Evolutionary conservation across 2,329 filamentous ascomycete species (phyloP).

Genomic region (Penicillium sp.): DNA sequence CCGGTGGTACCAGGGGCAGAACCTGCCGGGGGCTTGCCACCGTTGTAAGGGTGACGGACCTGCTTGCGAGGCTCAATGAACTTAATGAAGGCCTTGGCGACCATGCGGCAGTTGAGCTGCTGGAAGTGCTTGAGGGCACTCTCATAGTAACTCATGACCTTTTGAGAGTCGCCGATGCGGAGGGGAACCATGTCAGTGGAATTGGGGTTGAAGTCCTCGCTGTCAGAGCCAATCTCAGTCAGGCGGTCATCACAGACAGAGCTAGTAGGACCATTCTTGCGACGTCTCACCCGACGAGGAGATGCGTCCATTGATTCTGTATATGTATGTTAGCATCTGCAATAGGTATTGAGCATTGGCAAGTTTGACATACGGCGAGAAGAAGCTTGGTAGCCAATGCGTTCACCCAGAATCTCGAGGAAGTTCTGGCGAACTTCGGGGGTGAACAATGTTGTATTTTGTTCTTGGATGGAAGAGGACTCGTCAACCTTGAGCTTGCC

Average conservation of each 20-base stretch:
- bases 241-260: constrained; percentile 19
- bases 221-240: constrained; percentile 23
- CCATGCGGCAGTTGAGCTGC: constrained; percentile 45
- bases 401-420: constrained; percentile 33
- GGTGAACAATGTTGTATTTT: constrained; percentile 32
- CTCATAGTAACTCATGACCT: constrained; percentile 41
- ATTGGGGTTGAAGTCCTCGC: constrained; percentile 22
- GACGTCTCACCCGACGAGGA: constrained; percentile 31
- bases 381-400: constrained; percentile 28
- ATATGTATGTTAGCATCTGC: constrained; percentile 1
- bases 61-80: constrained; percentile 49
- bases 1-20: constrained; percentile 38
- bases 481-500: constrained; percentile 34
- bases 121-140: constrained; percentile 43
- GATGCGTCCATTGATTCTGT: constrained; percentile 19
- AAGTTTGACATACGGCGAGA: constrained; percentile 28
- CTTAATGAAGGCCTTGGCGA: constrained; percentile 48
- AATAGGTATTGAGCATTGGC: too few species aligned
- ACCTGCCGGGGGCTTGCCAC: constrained; percentile 36
- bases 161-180: constrained; percentile 40
- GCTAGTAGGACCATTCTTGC: constrained; percentile 23
- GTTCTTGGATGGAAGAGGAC: constrained; percentile 33
- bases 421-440: constrained; percentile 36
- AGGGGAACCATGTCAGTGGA: constrained; percentile 31
- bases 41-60: constrained; percentile 49